Base-by-base conservation (phyloP, 2,329 filamentous ascomycete species). In the Ophiostoma tasmaniense region DNA sequence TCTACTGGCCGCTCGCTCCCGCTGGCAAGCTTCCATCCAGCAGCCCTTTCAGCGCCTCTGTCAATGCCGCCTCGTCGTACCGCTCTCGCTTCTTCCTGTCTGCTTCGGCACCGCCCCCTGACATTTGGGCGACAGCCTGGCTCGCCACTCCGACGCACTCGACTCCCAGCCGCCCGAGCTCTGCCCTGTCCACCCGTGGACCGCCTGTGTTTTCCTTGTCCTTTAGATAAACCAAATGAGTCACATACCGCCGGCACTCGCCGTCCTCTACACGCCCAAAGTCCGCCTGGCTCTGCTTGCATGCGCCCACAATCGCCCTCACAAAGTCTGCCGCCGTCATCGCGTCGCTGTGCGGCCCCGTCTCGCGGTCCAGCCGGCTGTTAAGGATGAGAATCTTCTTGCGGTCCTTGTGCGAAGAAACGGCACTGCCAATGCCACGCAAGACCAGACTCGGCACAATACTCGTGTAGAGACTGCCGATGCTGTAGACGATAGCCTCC, bases 391-490 rank as follows among this genome's bases (percentile, higher is more conserved):
- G 80, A 22, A 97, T 89, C 76, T 95, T 96, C 75, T 89, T 85
- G 8, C 85, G 80, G 6, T 22, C 22, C 2, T 33, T 50, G 13
- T 22, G n/a, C 3, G 73, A 77, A 0, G 79, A 75, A 28, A 92
- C 82, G 0, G 87, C 86, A 35, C 84, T 81, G 0, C 92, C 92
- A 0, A 95, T 88, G 1, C 89, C 90, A 30, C 87, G 85, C 7
- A 97, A 83, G 5, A 98, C 86, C 0, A 98, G 80, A 20, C 88
- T 93, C 0, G 94, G 94, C 1, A 97, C 84, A 42, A 98, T 86
- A 5, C 90, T 94, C 0, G 94, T 98, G 78, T 96, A 98, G 0
- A 98, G 82, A 1, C 90, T 93, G n/a, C 95, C 95, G 70, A 98
- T 96, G 77, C 90, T 93, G 80, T 97, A 98, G 64, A 98, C 86